Evolutionary conservation across 805 yeast genomes (phyloP).

Genomic region (Saccharomycopsis guyanensis): DNA sequence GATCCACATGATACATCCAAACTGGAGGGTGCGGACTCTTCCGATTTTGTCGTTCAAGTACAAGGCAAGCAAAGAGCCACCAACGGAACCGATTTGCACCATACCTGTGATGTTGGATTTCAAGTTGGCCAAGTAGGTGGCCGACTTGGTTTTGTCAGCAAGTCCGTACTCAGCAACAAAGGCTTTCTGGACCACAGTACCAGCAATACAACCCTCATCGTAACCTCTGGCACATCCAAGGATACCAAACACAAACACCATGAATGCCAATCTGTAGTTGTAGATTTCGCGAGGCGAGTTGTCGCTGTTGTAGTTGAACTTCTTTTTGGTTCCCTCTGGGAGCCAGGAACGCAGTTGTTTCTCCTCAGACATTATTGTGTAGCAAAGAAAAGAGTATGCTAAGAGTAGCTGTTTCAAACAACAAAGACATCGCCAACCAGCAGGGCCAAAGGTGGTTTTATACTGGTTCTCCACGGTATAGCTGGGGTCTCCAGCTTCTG

Average conservation of each 20-base stretch:
- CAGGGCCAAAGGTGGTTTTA: too few species aligned
- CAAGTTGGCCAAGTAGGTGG: slow-evolving; percentile 34
- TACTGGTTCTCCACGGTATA: too few species aligned
- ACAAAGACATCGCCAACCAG: too few species aligned
- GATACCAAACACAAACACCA: slow-evolving; percentile 45
- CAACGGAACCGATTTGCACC: slow-evolving; percentile 51
- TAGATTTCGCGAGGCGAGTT: slow-evolving; percentile 37
- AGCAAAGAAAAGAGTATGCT: too few species aligned
- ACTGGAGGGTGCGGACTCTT: slow-evolving; percentile 40
- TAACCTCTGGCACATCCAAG: slow-evolving; percentile 51
- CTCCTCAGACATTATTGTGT: too few species aligned
- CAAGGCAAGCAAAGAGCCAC: slow-evolving; percentile 44
- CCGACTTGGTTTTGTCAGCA: slow-evolving; percentile 31
- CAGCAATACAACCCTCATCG: slow-evolving; percentile 48
- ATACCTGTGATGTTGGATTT: slow-evolving; percentile 48
- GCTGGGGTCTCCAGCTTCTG: too few species aligned
- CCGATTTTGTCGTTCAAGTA: slow-evolving; percentile 44
- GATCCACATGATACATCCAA: slow-evolving; percentile 37
- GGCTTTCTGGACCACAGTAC: slow-evolving; percentile 36
- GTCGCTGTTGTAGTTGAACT: neutral
- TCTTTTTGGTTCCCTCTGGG: too few species aligned
- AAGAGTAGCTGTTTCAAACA: too few species aligned
- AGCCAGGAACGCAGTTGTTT: too few species aligned
- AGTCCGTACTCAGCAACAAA: slow-evolving; percentile 40
- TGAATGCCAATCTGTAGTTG: slow-evolving; percentile 37